A percentile compares a stretch with the other conserved stretches of the same genome.
Conservation (phyloP, 345 rosid species). For the Pistacia integerrima region DNA sequence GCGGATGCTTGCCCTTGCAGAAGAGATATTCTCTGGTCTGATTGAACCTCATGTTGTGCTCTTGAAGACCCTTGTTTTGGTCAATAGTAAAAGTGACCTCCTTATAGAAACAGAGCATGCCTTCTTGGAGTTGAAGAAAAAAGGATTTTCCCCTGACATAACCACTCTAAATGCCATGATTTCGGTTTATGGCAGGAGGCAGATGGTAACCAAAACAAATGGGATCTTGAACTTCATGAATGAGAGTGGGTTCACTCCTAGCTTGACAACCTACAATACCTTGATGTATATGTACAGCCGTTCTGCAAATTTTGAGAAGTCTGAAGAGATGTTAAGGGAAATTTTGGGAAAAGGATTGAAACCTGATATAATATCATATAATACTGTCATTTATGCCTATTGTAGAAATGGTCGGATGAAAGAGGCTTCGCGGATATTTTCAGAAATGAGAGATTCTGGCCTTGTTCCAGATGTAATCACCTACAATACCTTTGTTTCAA, state of each 20-base stretch:
- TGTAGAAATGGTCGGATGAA: conserved; percentile 90
- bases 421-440: conserved; percentile 77
- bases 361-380: conserved; percentile 90
- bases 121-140: conserved; percentile 65
- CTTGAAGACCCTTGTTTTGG: conserved; percentile 85
- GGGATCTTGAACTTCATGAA: conserved; percentile 79
- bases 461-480: conserved; percentile 81
- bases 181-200: conserved; percentile 86
- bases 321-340: conserved; percentile 73
- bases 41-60: conserved; percentile 76
- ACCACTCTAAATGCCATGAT: conserved; percentile 88
- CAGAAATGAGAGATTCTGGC: conserved; percentile 71
- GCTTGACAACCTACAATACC: conserved; percentile 81
- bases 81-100: conserved; percentile 80
- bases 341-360: conserved; percentile 66
- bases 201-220: conserved; percentile 69
- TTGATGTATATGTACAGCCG: conserved; percentile 91
- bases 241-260: conserved; percentile 75
- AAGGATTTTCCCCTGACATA: conserved; percentile 73
- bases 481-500: conserved; percentile 78
- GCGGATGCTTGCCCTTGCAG: conserved; percentile 73
- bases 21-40: conserved; percentile 76
- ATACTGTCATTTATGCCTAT: conserved; percentile 82
- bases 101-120: conserved; percentile 77
- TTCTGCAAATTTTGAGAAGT: conserved; percentile 62